These are phyloP conservation scores for Viridothelium virens DNA, from an alignment of 495 filamentous ascomycete genomes.

Conservation along the genomic window DNA sequence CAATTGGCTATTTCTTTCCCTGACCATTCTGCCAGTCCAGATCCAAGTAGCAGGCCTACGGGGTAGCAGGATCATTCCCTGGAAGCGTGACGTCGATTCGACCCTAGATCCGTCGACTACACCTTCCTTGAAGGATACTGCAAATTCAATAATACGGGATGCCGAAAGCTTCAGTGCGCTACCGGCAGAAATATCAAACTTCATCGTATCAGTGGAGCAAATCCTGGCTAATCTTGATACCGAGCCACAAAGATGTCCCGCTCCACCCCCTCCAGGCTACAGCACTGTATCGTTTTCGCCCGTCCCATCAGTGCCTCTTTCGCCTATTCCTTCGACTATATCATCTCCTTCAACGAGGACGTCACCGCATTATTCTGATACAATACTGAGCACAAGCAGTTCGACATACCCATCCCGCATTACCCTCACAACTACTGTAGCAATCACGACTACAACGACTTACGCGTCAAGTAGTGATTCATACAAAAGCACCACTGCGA, in stretches of 20 bases:
- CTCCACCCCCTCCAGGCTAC: not conserved
- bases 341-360: not conserved
- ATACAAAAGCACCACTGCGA: not conserved
- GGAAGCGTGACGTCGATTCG: not conserved
- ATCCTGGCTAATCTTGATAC: not conserved
- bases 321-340: slow-evolving; percentile 2
- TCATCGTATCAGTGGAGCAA: not conserved
- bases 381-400: not conserved
- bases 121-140: not conserved
- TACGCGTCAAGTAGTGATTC: not conserved
- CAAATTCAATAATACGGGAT: not conserved
- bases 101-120: not conserved
- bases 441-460: not conserved
- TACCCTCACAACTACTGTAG: not conserved
- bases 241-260: not conserved
- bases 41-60: too few relatives aligned
- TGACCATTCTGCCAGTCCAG: too few relatives aligned
- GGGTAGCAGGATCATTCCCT: not conserved
- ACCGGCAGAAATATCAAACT: not conserved
- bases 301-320: not conserved
- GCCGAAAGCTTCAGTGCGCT: not conserved
- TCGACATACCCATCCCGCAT: not conserved
- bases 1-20: not conserved
- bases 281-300: not conserved
- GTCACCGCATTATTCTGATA: not conserved